Base-by-base conservation (phyloP, 225 moss, liverwort and hornwort genomes). In the Anthoceros angustus region DNA sequence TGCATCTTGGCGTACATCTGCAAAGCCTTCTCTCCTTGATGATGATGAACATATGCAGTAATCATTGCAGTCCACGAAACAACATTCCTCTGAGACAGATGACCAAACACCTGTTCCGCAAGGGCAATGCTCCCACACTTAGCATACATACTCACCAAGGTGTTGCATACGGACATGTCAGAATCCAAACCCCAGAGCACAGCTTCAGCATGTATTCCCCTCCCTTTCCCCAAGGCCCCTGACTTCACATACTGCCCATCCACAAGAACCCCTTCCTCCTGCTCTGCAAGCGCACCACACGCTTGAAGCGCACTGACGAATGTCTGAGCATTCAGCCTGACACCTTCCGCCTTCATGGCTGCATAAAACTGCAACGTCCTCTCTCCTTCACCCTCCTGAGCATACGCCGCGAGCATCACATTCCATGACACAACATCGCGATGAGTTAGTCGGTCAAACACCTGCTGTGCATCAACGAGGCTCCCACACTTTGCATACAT, bases 401-500 rank as follows among this genome's bases (percentile, higher is more conserved):
- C 55, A 55, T 55, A 55, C 23, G 55, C 55, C 23, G 55, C n/a
- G 4, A 55, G 12, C 55, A 55, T 15, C 7, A 23, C 55, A 18
- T 18, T 55, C 55, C 55, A 55, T 20, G 55, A 9, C 16, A 55
- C 55, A 9, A 20, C 55, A 55, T 55, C 55, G n/a, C 55, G 55
- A 7, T 55, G 55, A 6, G 55, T 9, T 23, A 55, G 23, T 8
- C 55, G 0, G 23, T 55, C 55, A 55, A 55, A 55, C 8, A 55
- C 55, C 18, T 20, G n/a, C 14, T 55, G 55, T 8, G 55, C 55
- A 55, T 55, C 55, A 18, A 55, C 55, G n/a, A 55, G 18, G 55
- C 55, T 55, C n/a, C 55, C 55, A 55, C 55, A 55, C 18, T 55
- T 55, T 9, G 55, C 55, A 20, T 55, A 55, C 55, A 15, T 55